Evolutionary conservation across 176 grass and related monocot genomes (phyloP), one percentile per base, ranked within the genome.

Genomic region (Aegilops speltoides): DNA sequence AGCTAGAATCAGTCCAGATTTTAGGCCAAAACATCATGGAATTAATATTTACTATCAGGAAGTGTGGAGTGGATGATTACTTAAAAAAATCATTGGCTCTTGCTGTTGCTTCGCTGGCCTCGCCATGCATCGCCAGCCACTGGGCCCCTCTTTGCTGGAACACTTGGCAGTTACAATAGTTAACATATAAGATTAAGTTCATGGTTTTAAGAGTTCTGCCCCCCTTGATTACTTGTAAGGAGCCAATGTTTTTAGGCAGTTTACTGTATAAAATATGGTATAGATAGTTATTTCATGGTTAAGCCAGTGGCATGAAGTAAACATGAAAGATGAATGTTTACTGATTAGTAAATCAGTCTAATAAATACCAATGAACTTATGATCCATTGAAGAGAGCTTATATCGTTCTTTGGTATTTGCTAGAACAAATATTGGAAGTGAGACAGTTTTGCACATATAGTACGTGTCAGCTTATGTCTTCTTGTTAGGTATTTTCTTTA

Each of bases 321-420:
- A 32, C 31, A 67, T 81, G 61, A 76, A 56, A 23, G 38, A 9
- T 78, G 28, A 34, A 54, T n/a, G 13, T 77, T 70, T 77, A 46
- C 29, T 33, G 36, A 84, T 84, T 81, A 26, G 28, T 17, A 77
- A 85, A 85, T 33, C 28, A 76, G 40, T 20, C 40, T 50, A 76
- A 66, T 64, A 48, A 56, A 17, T 20, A 68, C 22, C 40, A 22
- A 11, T 13, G 33, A 86, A 57, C 23, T 52, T 46, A 28, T 36
- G 5, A 20, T 37, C 2, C 36, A 56, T 68, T 4, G 29, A 68
- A 33, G 84, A 57, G 52, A 38, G 25, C 8, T 33, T 77, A 8
- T 77, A 17, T 19, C 36, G 31, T 67, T 24, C n/a, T 81, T 90
- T 64, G 34, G 36, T 82, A 54, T 54, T 68, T 22, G 23, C 25